Evolutionary conservation across 2,329 filamentous ascomycete genomes (phyloP), one percentile per base, ranked within the genome.

Genomic region (Trichoderma arundinaceum): DNA sequence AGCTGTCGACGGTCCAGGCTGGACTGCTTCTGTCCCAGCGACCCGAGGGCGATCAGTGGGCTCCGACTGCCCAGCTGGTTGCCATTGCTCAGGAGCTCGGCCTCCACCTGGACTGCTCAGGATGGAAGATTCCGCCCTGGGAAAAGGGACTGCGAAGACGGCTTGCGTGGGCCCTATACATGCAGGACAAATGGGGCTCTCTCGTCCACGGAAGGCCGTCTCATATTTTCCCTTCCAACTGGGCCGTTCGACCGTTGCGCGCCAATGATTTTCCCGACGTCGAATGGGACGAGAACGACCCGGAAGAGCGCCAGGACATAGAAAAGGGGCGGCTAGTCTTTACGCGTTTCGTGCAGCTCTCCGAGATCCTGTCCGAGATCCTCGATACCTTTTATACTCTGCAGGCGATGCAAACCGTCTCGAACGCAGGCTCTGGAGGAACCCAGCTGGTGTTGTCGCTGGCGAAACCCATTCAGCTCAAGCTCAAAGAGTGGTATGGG

Each of bases 171-270:
- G 93, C 92, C 2, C 78, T 96, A 58, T 96, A 95, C 75, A 94
- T 96, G 90, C 92, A 97, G 78, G 94, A 97, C 77, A 96, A 85
- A 77, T 96, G 93, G 93, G 92, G 91, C 15, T 89, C 92, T 1
- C 82, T 96, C 19, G 89, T 95, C 28, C 91, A 96, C 73, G 92
- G 92, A 53, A 88, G 92, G 10, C 93, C 92, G 0, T 95, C 92
- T 4, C 92, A 96, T 70, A 86, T 88, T 46, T 85, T 86, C 69
- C 76, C 81, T 19, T 79, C 82, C 53, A 87, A 96, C 76, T 96
- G 92, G 92, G 92, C 89, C 1, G 92, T 96, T 6, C 83, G 84
- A 66, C 75, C 82, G 7, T 83, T 92, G n/a, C 83, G 80, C 4
- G 77, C 82, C 52, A 86, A 88, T 65, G 91, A 94, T 75, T 93